Conservation (phyloP, 768 basidiomycete genomes). For the Panaeolus cyanescens region DNA sequence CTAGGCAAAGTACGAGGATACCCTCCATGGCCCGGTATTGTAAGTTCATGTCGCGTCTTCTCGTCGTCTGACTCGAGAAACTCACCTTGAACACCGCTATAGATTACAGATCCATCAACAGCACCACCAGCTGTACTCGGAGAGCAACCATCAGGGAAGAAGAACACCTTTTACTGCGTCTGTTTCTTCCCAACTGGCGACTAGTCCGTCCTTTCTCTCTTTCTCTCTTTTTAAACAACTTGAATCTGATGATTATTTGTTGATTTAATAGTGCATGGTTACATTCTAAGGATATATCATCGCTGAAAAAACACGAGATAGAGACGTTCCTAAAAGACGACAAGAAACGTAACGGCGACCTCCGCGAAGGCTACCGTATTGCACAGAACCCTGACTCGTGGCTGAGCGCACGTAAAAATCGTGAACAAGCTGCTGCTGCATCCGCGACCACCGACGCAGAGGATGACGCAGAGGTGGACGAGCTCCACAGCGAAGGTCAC, state of each 20-base stretch:
- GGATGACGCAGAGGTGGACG: slow-evolving; percentile 65
- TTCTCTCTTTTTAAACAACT: background rate
- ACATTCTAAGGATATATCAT: slow-evolving; percentile 77
- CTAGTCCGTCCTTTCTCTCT: slow-evolving; percentile 62
- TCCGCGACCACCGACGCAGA: slow-evolving; percentile 42
- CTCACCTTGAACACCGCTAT: too few relatives aligned
- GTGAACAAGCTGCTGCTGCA: slow-evolving; percentile 28
- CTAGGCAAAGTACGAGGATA: slow-evolving; percentile 93
- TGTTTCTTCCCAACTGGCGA: slow-evolving; percentile 95
- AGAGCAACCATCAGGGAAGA: slow-evolving; percentile 76
- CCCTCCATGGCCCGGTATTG: slow-evolving; percentile 95
- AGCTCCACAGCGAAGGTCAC: slow-evolving; percentile 58
- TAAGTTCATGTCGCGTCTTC: slow-evolving; percentile 48
- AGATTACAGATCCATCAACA: slow-evolving; percentile 80
- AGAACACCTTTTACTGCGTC: slow-evolving; percentile 65
- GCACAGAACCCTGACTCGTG: slow-evolving; percentile 63
- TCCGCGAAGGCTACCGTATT: slow-evolving; percentile 76
- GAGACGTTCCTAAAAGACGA: slow-evolving; percentile 79
- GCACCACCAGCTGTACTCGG: slow-evolving; percentile 63
- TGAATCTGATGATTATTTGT: slow-evolving; percentile 5
- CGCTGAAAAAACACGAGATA: slow-evolving; percentile 79
- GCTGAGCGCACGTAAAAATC: slow-evolving; percentile 34
- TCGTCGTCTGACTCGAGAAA: too few relatives aligned
- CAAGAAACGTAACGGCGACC: slow-evolving; percentile 72
- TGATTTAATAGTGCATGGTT: slow-evolving; percentile 73